A percentile compares a stretch with the other conserved stretches of the same genome.
Conservation (phyloP, 441 rosid species). For the Syzygium malaccense region DNA sequence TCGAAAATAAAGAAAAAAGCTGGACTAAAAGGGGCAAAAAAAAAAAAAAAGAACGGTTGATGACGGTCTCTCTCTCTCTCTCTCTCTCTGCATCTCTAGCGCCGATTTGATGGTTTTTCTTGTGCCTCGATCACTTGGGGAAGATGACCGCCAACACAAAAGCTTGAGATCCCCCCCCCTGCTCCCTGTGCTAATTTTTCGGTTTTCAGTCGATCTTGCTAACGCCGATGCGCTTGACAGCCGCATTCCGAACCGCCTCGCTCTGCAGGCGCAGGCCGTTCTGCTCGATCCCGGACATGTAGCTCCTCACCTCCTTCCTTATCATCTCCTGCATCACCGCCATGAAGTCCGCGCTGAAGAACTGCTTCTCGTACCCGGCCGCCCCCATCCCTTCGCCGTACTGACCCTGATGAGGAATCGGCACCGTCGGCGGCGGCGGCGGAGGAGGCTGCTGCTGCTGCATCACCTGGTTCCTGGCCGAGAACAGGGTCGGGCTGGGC, state of each 20-base stretch:
- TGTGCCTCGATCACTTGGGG: background rate
- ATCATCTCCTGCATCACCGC: conserved; percentile 70
- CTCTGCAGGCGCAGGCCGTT: conserved; percentile 37
- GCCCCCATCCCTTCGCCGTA: background rate
- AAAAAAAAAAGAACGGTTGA: background rate
- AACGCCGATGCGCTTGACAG: conserved; percentile 59
- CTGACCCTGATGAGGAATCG: background rate
- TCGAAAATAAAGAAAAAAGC: background rate
- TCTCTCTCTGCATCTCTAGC: background rate
- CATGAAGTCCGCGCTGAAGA: conserved; percentile 52
- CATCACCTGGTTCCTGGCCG: background rate
- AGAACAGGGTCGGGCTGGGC: background rate
- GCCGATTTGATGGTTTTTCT: background rate
- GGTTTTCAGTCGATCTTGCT: conserved; percentile 46
- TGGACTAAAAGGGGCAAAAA: background rate
- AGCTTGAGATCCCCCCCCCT: background rate
- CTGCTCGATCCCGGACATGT: conserved; percentile 53
- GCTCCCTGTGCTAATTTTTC: background rate
- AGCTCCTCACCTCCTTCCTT: conserved; percentile 55
- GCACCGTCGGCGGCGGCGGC: background rate
- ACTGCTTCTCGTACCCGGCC: conserved; percentile 34
- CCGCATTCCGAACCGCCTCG: conserved; percentile 48
- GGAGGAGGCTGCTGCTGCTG: background rate
- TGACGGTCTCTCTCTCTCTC: background rate
- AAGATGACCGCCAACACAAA: background rate